Evolutionary conservation across 305 asterid species (phyloP).

Genomic region (Plantago rigida): DNA sequence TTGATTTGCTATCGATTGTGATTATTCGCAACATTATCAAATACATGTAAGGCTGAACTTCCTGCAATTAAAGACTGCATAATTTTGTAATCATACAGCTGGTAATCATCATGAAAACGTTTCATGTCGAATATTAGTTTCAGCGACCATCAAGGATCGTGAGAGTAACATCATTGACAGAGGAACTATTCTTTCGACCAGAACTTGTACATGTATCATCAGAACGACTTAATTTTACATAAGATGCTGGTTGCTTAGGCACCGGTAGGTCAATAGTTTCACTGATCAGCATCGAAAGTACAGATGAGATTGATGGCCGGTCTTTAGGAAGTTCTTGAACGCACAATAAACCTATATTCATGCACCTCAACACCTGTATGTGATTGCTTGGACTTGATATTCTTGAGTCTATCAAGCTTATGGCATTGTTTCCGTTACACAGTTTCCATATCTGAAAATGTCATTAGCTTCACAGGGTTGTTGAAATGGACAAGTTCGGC

Average conservation of each 20-base stretch:
- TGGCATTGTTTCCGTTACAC: constrained; percentile 33
- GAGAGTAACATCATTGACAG: constrained; percentile 26
- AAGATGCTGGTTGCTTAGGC: constrained; percentile 34
- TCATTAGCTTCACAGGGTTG: background rate
- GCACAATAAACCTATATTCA: constrained; percentile 34
- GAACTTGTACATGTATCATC: constrained; percentile 2
- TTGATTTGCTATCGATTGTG: no score
- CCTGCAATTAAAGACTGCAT: no score
- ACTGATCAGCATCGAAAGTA: constrained; percentile 38
- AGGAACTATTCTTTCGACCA: constrained; percentile 11
- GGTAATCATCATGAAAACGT: no score
- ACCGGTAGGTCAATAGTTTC: constrained; percentile 31
- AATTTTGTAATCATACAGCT: no score
- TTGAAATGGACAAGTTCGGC: background rate
- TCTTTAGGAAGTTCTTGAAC: constrained; percentile 31
- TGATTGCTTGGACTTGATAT: constrained; percentile 10
- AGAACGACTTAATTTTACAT: constrained; percentile 25
- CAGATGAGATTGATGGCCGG: constrained; percentile 32
- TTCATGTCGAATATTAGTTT: background rate
- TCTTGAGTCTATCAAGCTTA: constrained; percentile 24
- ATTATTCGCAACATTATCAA: no score
- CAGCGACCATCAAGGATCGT: constrained; percentile 31
- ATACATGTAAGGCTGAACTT: no score
- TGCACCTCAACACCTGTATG: constrained; percentile 29
- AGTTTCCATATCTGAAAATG: constrained; percentile 34